Percentiles rank a stretch among this genome's conserved stretches.
Evolutionary conservation across 768 basidiomycete species (phyloP).

Genomic region (Rhizopogon rudus): DNA sequence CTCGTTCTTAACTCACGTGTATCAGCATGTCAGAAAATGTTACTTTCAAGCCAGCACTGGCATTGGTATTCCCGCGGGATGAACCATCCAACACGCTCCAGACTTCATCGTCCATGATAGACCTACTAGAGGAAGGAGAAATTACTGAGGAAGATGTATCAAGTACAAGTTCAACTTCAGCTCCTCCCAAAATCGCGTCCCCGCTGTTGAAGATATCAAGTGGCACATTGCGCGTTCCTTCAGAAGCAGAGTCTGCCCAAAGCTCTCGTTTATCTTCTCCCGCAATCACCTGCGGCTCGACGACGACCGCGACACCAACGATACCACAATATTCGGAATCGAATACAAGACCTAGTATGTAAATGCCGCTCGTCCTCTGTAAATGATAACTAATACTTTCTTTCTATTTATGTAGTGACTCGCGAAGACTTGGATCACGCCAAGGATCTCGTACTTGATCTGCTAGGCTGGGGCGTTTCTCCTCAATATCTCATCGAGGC

Average conservation of each 20-base stretch:
- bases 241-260: neutral
- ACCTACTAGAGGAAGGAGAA: conserved; percentile 18
- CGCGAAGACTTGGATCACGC: conserved; percentile 37
- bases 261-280: neutral
- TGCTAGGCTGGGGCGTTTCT: conserved; percentile 51
- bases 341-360: conserved; percentile 7
- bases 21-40: neutral
- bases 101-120: neutral
- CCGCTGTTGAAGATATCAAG: neutral
- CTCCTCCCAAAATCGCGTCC: neutral
- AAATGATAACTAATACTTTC: neutral
- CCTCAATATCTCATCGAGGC: conserved; percentile 43
- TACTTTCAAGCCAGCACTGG: neutral
- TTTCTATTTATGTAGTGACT: conserved; percentile 27
- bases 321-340: neutral
- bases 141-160: conserved; percentile 11
- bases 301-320: neutral
- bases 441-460: conserved; percentile 45
- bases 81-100: neutral
- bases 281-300: neutral
- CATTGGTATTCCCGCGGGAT: neutral
- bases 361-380: neutral
- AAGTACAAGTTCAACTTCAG: neutral
- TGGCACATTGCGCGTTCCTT: neutral
- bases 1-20: too few relatives aligned